Evolutionary conservation across 1,284 basidiomycete genomes (phyloP), one percentile per base, ranked within the genome.

Genomic region (Sporisorium exsertum): DNA sequence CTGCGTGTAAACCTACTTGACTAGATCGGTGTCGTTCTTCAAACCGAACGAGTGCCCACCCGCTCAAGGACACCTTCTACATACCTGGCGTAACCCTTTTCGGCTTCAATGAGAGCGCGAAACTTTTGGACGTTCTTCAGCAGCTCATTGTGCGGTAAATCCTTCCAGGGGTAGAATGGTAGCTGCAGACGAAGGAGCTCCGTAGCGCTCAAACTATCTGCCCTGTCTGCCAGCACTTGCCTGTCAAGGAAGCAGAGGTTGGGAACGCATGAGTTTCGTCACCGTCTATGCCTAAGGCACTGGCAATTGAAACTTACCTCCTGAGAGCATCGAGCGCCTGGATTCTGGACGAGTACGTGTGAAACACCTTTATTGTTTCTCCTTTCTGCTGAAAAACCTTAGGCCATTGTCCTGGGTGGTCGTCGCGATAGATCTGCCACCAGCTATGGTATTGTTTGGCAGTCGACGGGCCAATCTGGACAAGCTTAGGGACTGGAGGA

Each of bases 51-150:
- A 7, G 32, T 40, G 5, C 22, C 22, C 33, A 58, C 51, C 1
- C 47, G 40, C 24, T 56, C 52, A 3, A 66, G 29, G 13, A 66
- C 60, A 6, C 20, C 12, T 42, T 66, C 64, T 2, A 66, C 33
- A 16, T 60, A 52, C 13, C 22, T 3, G 12, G 58, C 51, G 1
- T 27, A 56, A 6, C 24, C 7, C 32, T 37, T 52, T n/a, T 66
- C 64, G 7, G 47, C 58, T 1, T 40, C 40, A 9, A 66, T 26
- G 9, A 46, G 32, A 24, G 37, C 29, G 7, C 46, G 40, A 20
- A 51, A 57, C 26, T 16, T 9, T 9, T 1, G 27, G 6, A 6
- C 12, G 1, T 32, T 32, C 18, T 16, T 2, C 13, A 12, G 45
- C 9, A 56, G 7, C 10, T 46, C 20, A 2, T 46, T 24, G 13